Conservation (phyloP, 2,329 filamentous ascomycete species). For the Fusarium heterosporum region DNA sequence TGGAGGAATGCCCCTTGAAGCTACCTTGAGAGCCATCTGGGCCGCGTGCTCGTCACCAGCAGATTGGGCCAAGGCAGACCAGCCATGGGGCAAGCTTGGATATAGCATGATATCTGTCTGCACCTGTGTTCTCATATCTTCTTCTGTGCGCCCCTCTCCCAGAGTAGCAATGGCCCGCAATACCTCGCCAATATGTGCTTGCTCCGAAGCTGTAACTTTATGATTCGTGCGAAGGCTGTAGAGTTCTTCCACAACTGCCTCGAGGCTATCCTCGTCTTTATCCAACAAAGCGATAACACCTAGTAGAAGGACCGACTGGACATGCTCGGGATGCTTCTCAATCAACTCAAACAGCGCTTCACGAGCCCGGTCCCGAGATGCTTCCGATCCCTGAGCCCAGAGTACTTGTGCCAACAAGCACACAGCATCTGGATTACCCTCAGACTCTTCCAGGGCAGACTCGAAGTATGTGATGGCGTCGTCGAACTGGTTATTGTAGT, state of each 20-base stretch:
- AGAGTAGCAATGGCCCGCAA: conserved; percentile 78
- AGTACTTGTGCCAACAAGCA: conserved; percentile 91
- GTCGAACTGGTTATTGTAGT: conserved; percentile 73
- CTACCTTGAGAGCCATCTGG: conserved; percentile 86
- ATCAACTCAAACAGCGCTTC: conserved; percentile 84
- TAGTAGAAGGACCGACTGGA: conserved; percentile 82
- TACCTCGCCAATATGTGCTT: conserved; percentile 77
- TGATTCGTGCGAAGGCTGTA: conserved; percentile 76
- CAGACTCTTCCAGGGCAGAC: conserved; percentile 80
- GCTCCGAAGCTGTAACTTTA: conserved; percentile 71
- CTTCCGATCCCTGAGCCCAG: conserved; percentile 86
- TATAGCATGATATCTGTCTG: conserved; percentile 83
- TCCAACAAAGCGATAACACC: conserved; percentile 88
- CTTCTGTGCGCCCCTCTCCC: conserved; percentile 60
- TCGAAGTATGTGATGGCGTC: conserved; percentile 84
- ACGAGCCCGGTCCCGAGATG: conserved; percentile 80
- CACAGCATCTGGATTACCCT: conserved; percentile 82
- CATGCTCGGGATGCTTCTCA: conserved; percentile 78
- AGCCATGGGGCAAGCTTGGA: conserved; percentile 82
- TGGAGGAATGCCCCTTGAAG: conserved; percentile 78
- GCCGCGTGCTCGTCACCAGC: conserved; percentile 68
- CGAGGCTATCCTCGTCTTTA: conserved; percentile 79
- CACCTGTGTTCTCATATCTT: conserved; percentile 71
- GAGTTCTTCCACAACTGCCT: conserved; percentile 84
- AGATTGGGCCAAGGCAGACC: conserved; percentile 77